A percentile compares a stretch with the other conserved stretches of the same genome.
phyloP scores from a whole-genome alignment of 2,329 filamentous ascomycete species.

The Colletotrichum filicis region DNA sequence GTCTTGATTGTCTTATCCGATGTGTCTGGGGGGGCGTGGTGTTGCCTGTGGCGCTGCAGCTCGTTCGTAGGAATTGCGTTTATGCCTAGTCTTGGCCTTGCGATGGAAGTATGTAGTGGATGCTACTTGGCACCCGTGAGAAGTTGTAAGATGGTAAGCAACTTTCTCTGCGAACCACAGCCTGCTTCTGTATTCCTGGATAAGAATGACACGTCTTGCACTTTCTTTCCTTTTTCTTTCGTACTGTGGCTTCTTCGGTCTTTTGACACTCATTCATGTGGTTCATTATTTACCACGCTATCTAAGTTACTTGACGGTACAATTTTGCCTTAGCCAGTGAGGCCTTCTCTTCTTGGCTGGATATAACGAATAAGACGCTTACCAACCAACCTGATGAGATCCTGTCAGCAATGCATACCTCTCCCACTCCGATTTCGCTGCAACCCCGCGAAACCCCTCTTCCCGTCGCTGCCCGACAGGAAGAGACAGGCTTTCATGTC shows the following conservation, averaged over 20 bases:
- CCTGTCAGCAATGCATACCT: constrained; percentile 26
- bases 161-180: neutral
- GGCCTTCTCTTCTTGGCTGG: neutral
- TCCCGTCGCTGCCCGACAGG: constrained; percentile 19
- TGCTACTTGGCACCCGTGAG: constrained; percentile 15
- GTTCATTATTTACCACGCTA: neutral
- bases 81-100: neutral
- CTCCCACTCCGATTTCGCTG: constrained; percentile 22
- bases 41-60: neutral
- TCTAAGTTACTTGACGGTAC: too few relatives aligned
- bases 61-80: constrained; percentile 10
- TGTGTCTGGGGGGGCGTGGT: neutral
- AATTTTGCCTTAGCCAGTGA: neutral
- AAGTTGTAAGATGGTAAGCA: constrained; percentile 5
- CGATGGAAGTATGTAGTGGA: constrained; percentile 4
- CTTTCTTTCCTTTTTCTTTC: neutral
- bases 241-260: neutral
- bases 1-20: constrained; percentile 12
- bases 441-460: constrained; percentile 7
- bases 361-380: neutral
- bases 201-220: constrained; percentile 21
- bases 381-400: constrained; percentile 11
- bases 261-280: neutral
- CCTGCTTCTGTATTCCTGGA: constrained; percentile 14
- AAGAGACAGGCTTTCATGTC: constrained; percentile 23